Percentiles rank a stretch among this genome's conserved stretches.
Conservation (phyloP, 208 protist genomes). For the Leishmania martiniquensis region DNA sequence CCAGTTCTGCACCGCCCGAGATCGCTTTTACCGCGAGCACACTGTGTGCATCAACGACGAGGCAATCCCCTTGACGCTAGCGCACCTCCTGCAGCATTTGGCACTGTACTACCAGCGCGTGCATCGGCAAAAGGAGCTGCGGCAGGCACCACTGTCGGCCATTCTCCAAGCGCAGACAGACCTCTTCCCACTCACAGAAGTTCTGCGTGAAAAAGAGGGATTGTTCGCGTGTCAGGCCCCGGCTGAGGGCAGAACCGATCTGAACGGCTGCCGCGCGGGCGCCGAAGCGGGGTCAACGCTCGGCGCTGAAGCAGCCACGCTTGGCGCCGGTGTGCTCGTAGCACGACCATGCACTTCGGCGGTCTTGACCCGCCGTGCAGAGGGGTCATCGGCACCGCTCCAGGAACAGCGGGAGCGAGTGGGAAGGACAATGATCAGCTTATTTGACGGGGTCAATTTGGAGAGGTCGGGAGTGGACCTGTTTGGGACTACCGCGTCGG, state of each 20-base stretch:
- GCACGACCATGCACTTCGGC: slow-evolving; percentile 24
- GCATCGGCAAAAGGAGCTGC: slow-evolving; percentile 49
- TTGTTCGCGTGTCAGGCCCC: slow-evolving; percentile 37
- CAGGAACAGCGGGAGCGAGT: slow-evolving; percentile 18
- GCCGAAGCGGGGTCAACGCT: background rate
- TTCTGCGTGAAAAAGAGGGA: slow-evolving; percentile 28
- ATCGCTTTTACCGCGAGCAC: slow-evolving; percentile 84
- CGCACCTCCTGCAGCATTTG: slow-evolving; percentile 57
- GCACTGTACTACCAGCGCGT: slow-evolving; percentile 38
- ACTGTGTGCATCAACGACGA: slow-evolving; percentile 88
- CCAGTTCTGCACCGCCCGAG: slow-evolving; percentile 75
- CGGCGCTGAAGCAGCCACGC: background rate
- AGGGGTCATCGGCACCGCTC: background rate
- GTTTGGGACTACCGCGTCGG: slow-evolving; percentile 2
- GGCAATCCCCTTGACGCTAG: slow-evolving; percentile 44
- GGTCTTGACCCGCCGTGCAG: background rate
- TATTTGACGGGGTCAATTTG: slow-evolving; percentile 36
- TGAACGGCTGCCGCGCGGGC: background rate
- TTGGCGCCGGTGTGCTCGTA: background rate
- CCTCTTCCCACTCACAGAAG: slow-evolving; percentile 35
- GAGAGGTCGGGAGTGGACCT: slow-evolving; percentile 20
- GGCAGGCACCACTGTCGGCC: slow-evolving; percentile 44
- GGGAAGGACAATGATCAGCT: slow-evolving; percentile 41
- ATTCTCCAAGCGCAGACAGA: slow-evolving; percentile 30
- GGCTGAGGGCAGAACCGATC: background rate